These are phyloP conservation scores for Paralagenidium karlingii DNA, from an alignment of 352 stramenopile genomes.

Conservation along the genomic window DNA sequence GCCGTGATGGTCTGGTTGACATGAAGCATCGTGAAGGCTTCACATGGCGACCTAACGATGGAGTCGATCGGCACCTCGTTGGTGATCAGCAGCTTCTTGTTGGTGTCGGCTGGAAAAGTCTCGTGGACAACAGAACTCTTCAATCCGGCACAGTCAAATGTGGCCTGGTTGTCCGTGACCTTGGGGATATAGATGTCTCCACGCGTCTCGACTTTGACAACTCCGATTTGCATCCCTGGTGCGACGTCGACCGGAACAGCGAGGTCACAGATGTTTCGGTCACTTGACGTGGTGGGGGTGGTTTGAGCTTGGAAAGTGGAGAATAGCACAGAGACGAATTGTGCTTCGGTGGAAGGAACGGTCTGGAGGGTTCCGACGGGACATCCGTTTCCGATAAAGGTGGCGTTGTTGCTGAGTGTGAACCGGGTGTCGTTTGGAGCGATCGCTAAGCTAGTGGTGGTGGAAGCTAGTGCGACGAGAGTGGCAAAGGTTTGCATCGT, in stretches of 20 bases:
- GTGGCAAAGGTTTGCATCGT: too few relatives aligned
- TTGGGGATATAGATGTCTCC: slow-evolving; percentile 26
- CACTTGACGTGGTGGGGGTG: slow-evolving; percentile 9
- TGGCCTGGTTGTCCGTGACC: slow-evolving; percentile 14
- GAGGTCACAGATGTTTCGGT: slow-evolving; percentile 23
- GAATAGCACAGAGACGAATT: slow-evolving; percentile 18
- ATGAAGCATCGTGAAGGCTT: slow-evolving; percentile 30
- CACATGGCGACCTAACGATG: slow-evolving; percentile 32
- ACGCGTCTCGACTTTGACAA: slow-evolving; percentile 31
- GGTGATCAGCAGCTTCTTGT: slow-evolving; percentile 27
- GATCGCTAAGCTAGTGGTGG: too few relatives aligned
- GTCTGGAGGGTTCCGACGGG: neutral
- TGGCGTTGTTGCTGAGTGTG: slow-evolving; percentile 11
- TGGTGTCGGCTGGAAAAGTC: slow-evolving; percentile 13
- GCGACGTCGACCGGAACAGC: slow-evolving; percentile 22
- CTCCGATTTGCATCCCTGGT: slow-evolving; percentile 15
- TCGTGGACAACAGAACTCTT: slow-evolving; percentile 14
- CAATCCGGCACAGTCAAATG: slow-evolving; percentile 36
- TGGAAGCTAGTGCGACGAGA: too few relatives aligned
- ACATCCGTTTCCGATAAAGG: too few relatives aligned
- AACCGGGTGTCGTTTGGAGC: too few relatives aligned
- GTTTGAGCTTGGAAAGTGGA: slow-evolving; percentile 17
- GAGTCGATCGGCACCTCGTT: slow-evolving; percentile 25
- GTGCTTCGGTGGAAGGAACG: slow-evolving; percentile 9
- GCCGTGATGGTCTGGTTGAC: slow-evolving; percentile 35